Evolutionary conservation across 495 filamentous ascomycete species (phyloP), one percentile per base, ranked within the genome.

Genomic region (Opeltia flavorubescens): DNA sequence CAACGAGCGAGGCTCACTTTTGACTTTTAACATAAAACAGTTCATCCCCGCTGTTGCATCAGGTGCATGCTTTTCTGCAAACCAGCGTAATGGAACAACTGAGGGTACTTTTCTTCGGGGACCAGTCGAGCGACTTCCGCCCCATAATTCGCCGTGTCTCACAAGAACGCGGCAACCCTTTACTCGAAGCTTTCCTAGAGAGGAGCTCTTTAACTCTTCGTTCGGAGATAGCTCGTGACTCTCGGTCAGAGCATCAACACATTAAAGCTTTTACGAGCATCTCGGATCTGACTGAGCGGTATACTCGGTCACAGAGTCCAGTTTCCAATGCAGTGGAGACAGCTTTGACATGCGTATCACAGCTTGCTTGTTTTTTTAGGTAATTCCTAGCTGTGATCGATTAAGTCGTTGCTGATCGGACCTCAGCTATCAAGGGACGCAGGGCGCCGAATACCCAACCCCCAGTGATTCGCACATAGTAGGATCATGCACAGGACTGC

Each of bases 311-410:
- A 9, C 71, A 71, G 44, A 65, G 71, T 46, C 67, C 64, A 4
- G 49, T 68, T 83, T 80, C 56, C 72, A 78, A 43, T 64, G 74
- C 4, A 75, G 78, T 60, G 69, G 66, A 87, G 55, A 81, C 76
- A 52, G 77, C 76, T 7, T 64, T 88, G 52, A 66, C 83, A 27
- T 80, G 77, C 38, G 75, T 82, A 39, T 70, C 79, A 27, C 83
- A 89, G 57, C 55, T 89, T n/a, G 80, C 73, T 42, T 77, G 81
- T 52, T 87, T 83, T 53, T 81, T 89, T 50, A 75, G 83, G 80
- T 86, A 70, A 70, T 76, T 11, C 11, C 12, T 25, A 27, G 11
- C 25, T 42, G 13, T 21, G 53, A 43, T 43, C 30, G 30, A 29
- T 35, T 29, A 47, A 28, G 54, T 57, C 23, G 54, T 30, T 23